Base-by-base conservation (phyloP, 495 filamentous ascomycete species). In the Xylaria longipes region DNA sequence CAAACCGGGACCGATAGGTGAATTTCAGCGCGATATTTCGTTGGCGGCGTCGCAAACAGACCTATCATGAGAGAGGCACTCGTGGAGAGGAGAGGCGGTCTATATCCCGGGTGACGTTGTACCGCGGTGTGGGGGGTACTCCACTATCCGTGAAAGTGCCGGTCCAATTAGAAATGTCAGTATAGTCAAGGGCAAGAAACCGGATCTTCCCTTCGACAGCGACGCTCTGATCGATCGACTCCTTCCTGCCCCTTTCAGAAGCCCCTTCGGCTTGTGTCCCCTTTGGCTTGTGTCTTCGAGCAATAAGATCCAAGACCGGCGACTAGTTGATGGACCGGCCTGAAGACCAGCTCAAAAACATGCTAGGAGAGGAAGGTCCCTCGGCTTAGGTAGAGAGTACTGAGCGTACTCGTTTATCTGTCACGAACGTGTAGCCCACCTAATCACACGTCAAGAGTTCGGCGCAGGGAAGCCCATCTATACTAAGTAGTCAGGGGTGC, bases 71-170 rank as follows among this genome's bases (percentile, higher is more conserved):
- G 22, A 43, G 3, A 43, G 0, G 33, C 22, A 15, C 9, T 29
- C 37, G 33, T 62, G 60, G 37, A 62, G 11, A 41, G 60, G 37
- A 62, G 11, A 41, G 11, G 37, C 29, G 25, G 52, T 17, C 52
- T 6, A 17, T 15, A 3, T 50, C 9, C 17, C 2, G 46, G 4
- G 46, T 8, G 46, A 50, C 46, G 46, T 50, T 50, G n/a, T 50
- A 50, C 46, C 4, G n/a, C 12, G 17, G 46, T 22, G 46, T 7
- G 46, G 17, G 43, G 17, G 12, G 20, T 29, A 29, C 60, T 39
- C 61, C 61, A 64, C 61, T 46, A 64, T 17, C 61, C 25, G 61
- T 33, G 11, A 35, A 65, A 50, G 17, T 65, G 62, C 62, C 41
- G 62, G 12, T 46, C 43, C 62, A 65, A 65, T 65, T 1, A 65